A percentile compares a stretch with the other conserved stretches of the same genome.
phyloP scores from a whole-genome alignment of 2,329 filamentous ascomycete species.

The Colletotrichum somersetense region DNA sequence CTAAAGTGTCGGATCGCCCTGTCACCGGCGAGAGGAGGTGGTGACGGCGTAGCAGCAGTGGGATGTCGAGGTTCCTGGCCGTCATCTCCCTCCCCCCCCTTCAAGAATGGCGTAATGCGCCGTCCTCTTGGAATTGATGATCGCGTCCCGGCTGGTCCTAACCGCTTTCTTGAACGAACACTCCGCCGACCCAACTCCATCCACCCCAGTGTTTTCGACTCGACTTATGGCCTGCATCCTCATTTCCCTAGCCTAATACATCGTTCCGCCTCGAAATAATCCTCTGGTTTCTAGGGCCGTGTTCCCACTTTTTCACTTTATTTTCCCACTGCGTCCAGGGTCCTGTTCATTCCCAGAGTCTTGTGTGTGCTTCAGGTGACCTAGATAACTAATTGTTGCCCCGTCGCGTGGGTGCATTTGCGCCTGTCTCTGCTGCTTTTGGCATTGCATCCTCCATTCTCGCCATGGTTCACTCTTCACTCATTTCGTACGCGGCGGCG shows the following conservation, averaged over 20 bases:
- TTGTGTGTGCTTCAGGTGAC: conserved; percentile 38
- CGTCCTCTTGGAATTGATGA: conserved; percentile 4
- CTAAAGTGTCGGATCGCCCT: conserved; percentile 24
- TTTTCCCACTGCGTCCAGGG: conserved; percentile 22
- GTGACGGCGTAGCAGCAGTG: conserved; percentile 7
- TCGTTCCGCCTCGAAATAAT: conserved; percentile 23
- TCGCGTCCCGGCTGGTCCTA: not conserved
- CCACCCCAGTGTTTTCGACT: conserved; percentile 5
- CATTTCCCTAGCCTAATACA: conserved; percentile 34
- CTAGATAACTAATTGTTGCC: conserved; percentile 22
- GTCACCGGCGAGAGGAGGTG: conserved; percentile 19
- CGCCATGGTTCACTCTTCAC: conserved; percentile 31
- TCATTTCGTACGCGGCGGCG: conserved; percentile 32
- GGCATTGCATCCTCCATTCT: not conserved
- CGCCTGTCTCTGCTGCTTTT: conserved; percentile 16
- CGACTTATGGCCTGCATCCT: conserved; percentile 11
- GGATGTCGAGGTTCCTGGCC: not conserved
- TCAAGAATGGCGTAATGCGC: conserved; percentile 13
- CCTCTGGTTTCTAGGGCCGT: conserved; percentile 23
- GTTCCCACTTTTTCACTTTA: conserved; percentile 36
- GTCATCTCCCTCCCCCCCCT: not conserved
- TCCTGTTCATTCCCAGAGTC: conserved; percentile 20
- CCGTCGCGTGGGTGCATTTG: conserved; percentile 8
- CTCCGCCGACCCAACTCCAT: not conserved
- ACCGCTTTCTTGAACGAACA: not conserved